Evolutionary conservation across 2,329 filamentous ascomycete species (phyloP), one percentile per base, ranked within the genome.

Genomic region (Myriosclerotinia curreyana): DNA sequence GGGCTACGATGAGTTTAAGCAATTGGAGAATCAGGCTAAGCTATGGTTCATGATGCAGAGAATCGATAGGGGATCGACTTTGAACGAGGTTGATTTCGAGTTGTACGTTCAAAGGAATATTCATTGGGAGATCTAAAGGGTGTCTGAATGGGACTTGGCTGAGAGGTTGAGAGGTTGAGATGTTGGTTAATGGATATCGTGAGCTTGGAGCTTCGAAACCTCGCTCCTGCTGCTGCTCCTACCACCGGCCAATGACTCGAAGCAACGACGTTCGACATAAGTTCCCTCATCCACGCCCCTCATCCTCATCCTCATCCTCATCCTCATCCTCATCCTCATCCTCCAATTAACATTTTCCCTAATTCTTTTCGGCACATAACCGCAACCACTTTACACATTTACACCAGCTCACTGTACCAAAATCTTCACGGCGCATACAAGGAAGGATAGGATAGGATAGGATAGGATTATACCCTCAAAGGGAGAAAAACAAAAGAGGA

Each of bases 21-120:
- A 59, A 14, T 48, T 48, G 20, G 55, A 59, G 14, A 20, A 38
- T 12, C 28, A 36, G 14, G 55, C 28, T 0, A 48, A 17, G 14
- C 1, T 15, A 17, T 59, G 55, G 55, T 48, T 59, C 7, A 48
- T 59, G 55, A 17, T 28, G 25, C 20, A 49, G 28, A 59, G 42
- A 7, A 14, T 59, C 7, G 8, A 25, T 15, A 48, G 20, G 7
- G 55, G 42, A 17, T 1, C 12, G 7, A 7, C 0, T 9, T 25
- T 46, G 20, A 46, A 48, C 8, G 2, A 17, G 14, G 2, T 49
- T 1, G 28, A 59, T 5, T 59, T 59, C n/a, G 42, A 11, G 2
- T 25, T 59, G 14, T 59, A 48, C 48, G 42, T 59, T 20, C 55
- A 59, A 42, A 36, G 8, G 8, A 36, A 48, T 25, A 17, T 48